Conservation (phyloP, 345 rosid genomes). For the Pseudoturritis turrita region DNA sequence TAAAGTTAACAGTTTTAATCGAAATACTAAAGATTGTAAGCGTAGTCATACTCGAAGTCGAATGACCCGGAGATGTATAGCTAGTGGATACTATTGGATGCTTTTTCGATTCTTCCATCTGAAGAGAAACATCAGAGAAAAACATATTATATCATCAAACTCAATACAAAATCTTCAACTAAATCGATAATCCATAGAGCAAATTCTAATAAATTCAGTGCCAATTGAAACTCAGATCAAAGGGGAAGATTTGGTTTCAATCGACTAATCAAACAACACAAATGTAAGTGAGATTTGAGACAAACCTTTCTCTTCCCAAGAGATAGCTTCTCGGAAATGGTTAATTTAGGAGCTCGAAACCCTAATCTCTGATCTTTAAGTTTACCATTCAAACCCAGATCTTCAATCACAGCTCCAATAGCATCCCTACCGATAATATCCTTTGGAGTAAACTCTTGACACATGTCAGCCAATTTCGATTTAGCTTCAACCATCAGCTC, state of each 20-base stretch:
- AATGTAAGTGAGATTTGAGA: background rate
- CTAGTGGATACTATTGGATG: slow-evolving; percentile 41
- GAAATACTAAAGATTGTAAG: slow-evolving; percentile 17
- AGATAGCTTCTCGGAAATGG: slow-evolving; percentile 68
- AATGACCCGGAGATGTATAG: slow-evolving; percentile 35
- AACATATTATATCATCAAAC: background rate
- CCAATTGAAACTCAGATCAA: background rate
- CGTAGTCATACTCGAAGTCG: slow-evolving; percentile 26
- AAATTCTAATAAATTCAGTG: too few relatives aligned
- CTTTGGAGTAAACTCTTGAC: slow-evolving; percentile 54
- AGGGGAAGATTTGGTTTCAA: background rate
- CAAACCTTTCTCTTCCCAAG: slow-evolving; percentile 68
- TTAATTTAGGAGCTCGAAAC: slow-evolving; percentile 50
- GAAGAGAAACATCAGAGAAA: background rate
- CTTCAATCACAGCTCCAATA: slow-evolving; percentile 71
- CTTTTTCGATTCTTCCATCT: slow-evolving; percentile 87
- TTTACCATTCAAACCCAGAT: slow-evolving; percentile 68
- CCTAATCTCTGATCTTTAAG: slow-evolving; percentile 71
- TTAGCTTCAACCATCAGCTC: slow-evolving; percentile 77
- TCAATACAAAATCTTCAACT: background rate
- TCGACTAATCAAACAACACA: background rate
- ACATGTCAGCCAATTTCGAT: slow-evolving; percentile 56
- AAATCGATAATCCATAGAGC: background rate
- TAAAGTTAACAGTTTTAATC: slow-evolving; percentile 27
- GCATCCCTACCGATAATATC: slow-evolving; percentile 65